Base-by-base conservation (phyloP, 2,329 filamentous ascomycete genomes). In the Venturia effusa region DNA sequence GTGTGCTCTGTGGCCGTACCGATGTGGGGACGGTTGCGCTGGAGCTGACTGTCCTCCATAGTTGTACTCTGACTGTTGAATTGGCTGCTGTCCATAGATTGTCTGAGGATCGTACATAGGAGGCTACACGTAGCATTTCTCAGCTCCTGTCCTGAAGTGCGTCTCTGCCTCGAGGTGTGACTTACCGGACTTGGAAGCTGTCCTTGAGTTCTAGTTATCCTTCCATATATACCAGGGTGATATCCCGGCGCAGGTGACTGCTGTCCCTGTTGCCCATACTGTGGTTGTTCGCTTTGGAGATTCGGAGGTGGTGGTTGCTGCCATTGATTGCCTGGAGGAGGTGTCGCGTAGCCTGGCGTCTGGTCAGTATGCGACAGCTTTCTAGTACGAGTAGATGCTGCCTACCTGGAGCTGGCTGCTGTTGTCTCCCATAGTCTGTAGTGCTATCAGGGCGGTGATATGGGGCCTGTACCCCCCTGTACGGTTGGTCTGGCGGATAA, bases 121-220 rank as follows among this genome's bases (percentile, higher is more conserved):
- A 15, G 32, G 45, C 43, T 62, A 45, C 22, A 1, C n/a, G n/a
- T n/a, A n/a, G 39, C 54, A 34, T 54, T n/a, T 27, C 4, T 51
- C 10, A 51, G 61, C 45, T 32, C 37, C 19, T n/a, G 40, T 17
- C 17, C 45, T 22, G 32, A 27, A 54, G 3, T 43, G 32, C 48
- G 2, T 34, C 39, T 40, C 67, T 62, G 32, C 62, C 66, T 40
- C 30, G 17, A 48, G 11, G 17, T 37, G 27, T 61, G 19, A 32
- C 59, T n/a, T 41, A 57, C 51, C 30, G 40, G 32, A 24, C 32
- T 24, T 19, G 61, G 61, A 54, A 39, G 40, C 41, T 45, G 32
- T 37, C 13, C 22, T 40, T 37, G 40, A 24, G 69, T 70, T 55
- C 65, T 61, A 69, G 70, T 48, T 71, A 66, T 57, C 40, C 57